Evolutionary conservation across 2,329 filamentous ascomycete genomes (phyloP), one percentile per base, ranked within the genome.

Genomic region (Cladosporium sp.): DNA sequence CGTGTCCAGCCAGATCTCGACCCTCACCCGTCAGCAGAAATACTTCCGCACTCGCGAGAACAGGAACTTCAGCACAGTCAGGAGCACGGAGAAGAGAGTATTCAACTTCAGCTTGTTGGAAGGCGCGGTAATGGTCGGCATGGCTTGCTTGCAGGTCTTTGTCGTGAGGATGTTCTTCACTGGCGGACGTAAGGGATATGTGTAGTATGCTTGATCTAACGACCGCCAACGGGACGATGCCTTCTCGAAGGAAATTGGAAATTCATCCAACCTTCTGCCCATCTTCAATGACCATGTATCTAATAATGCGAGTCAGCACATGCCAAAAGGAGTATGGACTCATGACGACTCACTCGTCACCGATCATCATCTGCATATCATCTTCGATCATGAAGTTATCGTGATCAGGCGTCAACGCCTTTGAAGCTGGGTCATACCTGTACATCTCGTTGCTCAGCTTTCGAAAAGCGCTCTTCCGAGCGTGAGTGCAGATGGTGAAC

Each of bases 1-100:
- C 79, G 83, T 99, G 60, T 96, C 91, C 12, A 87, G 90, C 62
- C 91, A 96, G 71, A 79, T 99, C 51, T 96, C 91, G 13, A 97
- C 92, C 61, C 94, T 99, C 71, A 91, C 90, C 40, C 85, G 94
- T 70, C 97, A 96, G 79, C 94, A 99, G 72, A 99, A 99, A 75
- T 99, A 99, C 80, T 99, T 99, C 86, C 89, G 95, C 62, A 99
- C 94, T 2, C 87, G 94, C 65, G 94, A 99, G 81, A 99, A 99
- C 82, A 85, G 94, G 61, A 99, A 99, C 78, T 97, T 99, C 78
- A 95, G 90, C 78, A 99, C 94, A 9, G 94, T 99, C 68, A 84
- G 90, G 74, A 97, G 92, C 78, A 99, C 94, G 39, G 94, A 99
- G 80, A 85, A 85, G 73, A 83, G 94, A 62, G 99, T 99, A 69